These are phyloP conservation scores for Dioscorea dumetorum DNA, from an alignment of 106 monocot genomes.

Conservation along the genomic window DNA sequence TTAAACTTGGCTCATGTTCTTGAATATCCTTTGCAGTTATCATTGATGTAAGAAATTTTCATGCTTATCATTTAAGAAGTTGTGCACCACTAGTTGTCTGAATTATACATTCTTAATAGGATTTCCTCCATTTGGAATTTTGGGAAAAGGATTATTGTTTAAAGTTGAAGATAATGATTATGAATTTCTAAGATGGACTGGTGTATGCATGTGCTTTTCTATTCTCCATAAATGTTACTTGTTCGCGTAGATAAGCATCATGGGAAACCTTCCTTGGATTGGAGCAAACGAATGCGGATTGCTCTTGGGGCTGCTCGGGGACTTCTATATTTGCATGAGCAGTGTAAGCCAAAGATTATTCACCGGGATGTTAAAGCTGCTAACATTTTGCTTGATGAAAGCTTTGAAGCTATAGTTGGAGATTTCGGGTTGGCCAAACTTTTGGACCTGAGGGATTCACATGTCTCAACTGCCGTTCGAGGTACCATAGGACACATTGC, in stretches of 20 bases:
- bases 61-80: no score
- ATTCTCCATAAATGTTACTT: not conserved
- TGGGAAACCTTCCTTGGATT: conserved; percentile 59
- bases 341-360: conserved; percentile 95
- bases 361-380: conserved; percentile 98
- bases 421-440: conserved; percentile 97
- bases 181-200: no score
- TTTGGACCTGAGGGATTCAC: conserved; percentile 84
- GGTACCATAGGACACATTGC: conserved; percentile 94
- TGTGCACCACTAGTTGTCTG: no score
- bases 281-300: conserved; percentile 78
- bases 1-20: no score
- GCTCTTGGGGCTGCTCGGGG: conserved; percentile 89
- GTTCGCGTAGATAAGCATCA: conserved; percentile 38
- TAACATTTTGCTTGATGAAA: conserved; percentile 83
- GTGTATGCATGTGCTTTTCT: not conserved
- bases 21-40: no score
- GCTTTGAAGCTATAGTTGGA: conserved; percentile 90
- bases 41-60: no score
- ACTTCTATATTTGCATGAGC: conserved; percentile 87
- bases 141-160: no score
- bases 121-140: no score
- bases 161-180: no score
- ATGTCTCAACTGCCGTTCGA: conserved; percentile 90
- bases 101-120: no score